These are phyloP conservation scores for Trichomonascus vanleenenianus DNA, from an alignment of 805 yeast species.

Conservation along the genomic window DNA sequence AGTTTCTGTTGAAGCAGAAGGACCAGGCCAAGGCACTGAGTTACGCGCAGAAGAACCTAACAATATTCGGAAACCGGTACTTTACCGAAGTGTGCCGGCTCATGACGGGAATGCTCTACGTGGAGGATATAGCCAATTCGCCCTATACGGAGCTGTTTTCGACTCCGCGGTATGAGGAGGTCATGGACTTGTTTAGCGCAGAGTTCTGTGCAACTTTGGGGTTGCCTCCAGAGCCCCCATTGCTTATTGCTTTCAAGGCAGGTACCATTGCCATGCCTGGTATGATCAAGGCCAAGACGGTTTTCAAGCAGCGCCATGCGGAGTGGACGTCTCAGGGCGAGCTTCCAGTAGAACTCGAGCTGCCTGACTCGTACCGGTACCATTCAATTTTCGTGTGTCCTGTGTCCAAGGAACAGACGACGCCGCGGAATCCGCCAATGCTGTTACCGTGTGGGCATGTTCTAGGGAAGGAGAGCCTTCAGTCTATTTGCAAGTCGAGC, in stretches of 20 bases:
- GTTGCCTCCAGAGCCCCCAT: slow-evolving; percentile 45
- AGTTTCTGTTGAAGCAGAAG: slow-evolving; percentile 20
- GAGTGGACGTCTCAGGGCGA: slow-evolving; percentile 55
- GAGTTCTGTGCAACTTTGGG: slow-evolving; percentile 45
- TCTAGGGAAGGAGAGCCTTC: slow-evolving; percentile 46
- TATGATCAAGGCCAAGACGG: slow-evolving; percentile 41
- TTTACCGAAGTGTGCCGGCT: slow-evolving; percentile 39
- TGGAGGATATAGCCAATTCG: slow-evolving; percentile 15
- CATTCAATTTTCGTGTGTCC: slow-evolving; percentile 70
- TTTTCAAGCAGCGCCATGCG: slow-evolving; percentile 33
- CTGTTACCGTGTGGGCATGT: slow-evolving; percentile 59
- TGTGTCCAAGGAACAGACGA: slow-evolving; percentile 58
- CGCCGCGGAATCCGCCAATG: slow-evolving; percentile 52
- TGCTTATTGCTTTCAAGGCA: slow-evolving; percentile 42
- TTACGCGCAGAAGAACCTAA: slow-evolving; percentile 39
- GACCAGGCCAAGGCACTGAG: slow-evolving; percentile 21
- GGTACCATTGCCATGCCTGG: slow-evolving; percentile 48
- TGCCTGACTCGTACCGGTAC: slow-evolving; percentile 46
- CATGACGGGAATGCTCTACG: slow-evolving; percentile 32
- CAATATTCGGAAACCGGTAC: slow-evolving; percentile 34
- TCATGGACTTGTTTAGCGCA: slow-evolving; percentile 34
- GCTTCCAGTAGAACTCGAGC: slow-evolving; percentile 51
- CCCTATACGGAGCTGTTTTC: slow-evolving; percentile 22
- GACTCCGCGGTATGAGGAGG: slow-evolving; percentile 26
- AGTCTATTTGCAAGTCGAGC: slow-evolving; percentile 35